Conservation (phyloP, 225 moss, liverwort and hornwort genomes). For the Anthoceros angustus region DNA sequence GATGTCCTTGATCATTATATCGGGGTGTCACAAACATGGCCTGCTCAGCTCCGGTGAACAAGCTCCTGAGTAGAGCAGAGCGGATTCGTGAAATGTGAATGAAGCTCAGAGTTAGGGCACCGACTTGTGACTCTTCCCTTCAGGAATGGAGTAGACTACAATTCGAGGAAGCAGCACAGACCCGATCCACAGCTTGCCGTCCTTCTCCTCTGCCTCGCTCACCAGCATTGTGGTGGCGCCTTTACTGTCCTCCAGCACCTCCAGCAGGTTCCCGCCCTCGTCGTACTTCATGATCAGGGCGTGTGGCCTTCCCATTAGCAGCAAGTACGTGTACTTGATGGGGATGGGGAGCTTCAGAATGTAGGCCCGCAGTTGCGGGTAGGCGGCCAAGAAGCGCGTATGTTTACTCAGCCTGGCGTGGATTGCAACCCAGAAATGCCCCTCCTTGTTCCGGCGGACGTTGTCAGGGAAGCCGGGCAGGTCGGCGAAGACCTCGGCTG, state of each 20-base stretch:
- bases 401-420: slow-evolving; percentile 33
- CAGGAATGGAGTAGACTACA: slow-evolving; percentile 22
- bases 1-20: no score
- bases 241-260: slow-evolving; percentile 42
- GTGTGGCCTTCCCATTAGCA: slow-evolving; percentile 6
- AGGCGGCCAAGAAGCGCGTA: slow-evolving; percentile 16
- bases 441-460: slow-evolving; percentile 34
- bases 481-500: slow-evolving; percentile 40
- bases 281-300: no score
- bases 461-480: slow-evolving; percentile 67
- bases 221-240: slow-evolving; percentile 17
- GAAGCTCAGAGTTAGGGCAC: neutral
- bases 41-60: no score
- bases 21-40: no score
- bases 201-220: slow-evolving; percentile 42
- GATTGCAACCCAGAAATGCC: slow-evolving; percentile 67
- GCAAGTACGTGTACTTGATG: slow-evolving; percentile 7
- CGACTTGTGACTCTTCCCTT: neutral
- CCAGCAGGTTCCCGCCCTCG: slow-evolving; percentile 12
- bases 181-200: slow-evolving; percentile 54
- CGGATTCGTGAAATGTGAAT: no score
- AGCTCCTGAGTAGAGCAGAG: no score
- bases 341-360: slow-evolving; percentile 19
- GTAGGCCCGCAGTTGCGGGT: slow-evolving; percentile 19
- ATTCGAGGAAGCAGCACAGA: slow-evolving; percentile 38